phyloP scores from a whole-genome alignment of 1,139 yeast species.

The Suhomyces panamericanus region DNA sequence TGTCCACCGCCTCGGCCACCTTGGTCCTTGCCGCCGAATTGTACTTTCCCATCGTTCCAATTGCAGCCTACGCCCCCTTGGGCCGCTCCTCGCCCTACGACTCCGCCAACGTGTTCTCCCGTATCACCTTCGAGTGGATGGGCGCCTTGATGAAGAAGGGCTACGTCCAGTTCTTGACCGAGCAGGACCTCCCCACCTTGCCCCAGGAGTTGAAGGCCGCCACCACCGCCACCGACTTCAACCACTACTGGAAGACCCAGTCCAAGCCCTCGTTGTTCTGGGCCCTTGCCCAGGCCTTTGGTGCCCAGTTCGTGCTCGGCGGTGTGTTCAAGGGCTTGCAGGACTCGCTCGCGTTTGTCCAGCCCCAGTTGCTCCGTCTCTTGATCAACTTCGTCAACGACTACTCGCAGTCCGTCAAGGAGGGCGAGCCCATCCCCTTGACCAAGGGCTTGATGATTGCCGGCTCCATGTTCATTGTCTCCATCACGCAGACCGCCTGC shows the following conservation, averaged over 20 bases:
- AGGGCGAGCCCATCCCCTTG: constrained; percentile 52
- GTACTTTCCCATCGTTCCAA: constrained; percentile 45
- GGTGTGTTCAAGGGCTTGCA: constrained; percentile 77
- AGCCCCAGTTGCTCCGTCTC: constrained; percentile 79
- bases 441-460: constrained; percentile 85
- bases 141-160: constrained; percentile 86
- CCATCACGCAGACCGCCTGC: constrained; percentile 78
- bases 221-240: constrained; percentile 51
- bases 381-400: constrained; percentile 83
- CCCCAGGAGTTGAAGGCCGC: constrained; percentile 65
- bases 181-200: constrained; percentile 76
- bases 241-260: constrained; percentile 56
- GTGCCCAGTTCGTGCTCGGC: constrained; percentile 65
- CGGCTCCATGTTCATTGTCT: constrained; percentile 76
- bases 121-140: constrained; percentile 90
- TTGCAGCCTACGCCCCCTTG: constrained; percentile 39
- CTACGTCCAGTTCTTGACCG: constrained; percentile 67
- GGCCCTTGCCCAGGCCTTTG: constrained; percentile 71
- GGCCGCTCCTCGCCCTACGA: constrained; percentile 63
- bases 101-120: constrained; percentile 76
- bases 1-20: constrained; percentile 51
- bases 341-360: constrained; percentile 80
- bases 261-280: constrained; percentile 61
- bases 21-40: constrained; percentile 57
- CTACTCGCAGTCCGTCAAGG: constrained; percentile 48